These are phyloP conservation scores for Lagenidium sp. DNA, from an alignment of 352 stramenopile species.

Conservation along the genomic window DNA sequence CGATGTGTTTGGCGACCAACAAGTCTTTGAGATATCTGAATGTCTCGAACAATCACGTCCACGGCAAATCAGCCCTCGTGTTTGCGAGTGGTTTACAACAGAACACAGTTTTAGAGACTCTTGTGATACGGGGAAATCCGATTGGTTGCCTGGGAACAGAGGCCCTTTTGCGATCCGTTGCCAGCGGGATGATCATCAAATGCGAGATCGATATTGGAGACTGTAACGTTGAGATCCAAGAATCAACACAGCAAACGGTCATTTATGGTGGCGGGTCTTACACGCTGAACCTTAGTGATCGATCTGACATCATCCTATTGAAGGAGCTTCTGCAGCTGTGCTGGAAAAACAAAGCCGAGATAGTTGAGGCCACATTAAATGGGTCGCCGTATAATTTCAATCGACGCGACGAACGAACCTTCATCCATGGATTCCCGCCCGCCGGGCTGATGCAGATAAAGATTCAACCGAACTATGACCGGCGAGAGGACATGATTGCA, in stretches of 20 bases:
- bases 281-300: constrained; percentile 41
- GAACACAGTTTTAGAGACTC: constrained; percentile 36
- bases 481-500: constrained; percentile 41
- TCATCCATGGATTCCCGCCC: constrained; percentile 26
- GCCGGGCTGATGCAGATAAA: constrained; percentile 43
- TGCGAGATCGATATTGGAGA: constrained; percentile 56
- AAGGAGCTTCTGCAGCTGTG: constrained; percentile 45
- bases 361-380: constrained; percentile 40
- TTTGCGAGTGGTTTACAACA: constrained; percentile 55
- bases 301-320: constrained; percentile 37
- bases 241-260: constrained; percentile 27
- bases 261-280: constrained; percentile 42
- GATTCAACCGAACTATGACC: constrained; percentile 49
- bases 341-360: constrained; percentile 46
- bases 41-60: constrained; percentile 64
- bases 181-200: constrained; percentile 28
- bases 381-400: constrained; percentile 35
- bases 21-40: constrained; percentile 48
- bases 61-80: constrained; percentile 43
- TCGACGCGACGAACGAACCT: constrained; percentile 44
- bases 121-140: constrained; percentile 58
- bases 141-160: constrained; percentile 52
- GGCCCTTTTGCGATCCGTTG: constrained; percentile 41
- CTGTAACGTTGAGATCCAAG: constrained; percentile 58
- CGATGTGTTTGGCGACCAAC: constrained; percentile 50